Conservation (phyloP, 371 early-diverging fungal genomes). For the Mucor sp. region DNA sequence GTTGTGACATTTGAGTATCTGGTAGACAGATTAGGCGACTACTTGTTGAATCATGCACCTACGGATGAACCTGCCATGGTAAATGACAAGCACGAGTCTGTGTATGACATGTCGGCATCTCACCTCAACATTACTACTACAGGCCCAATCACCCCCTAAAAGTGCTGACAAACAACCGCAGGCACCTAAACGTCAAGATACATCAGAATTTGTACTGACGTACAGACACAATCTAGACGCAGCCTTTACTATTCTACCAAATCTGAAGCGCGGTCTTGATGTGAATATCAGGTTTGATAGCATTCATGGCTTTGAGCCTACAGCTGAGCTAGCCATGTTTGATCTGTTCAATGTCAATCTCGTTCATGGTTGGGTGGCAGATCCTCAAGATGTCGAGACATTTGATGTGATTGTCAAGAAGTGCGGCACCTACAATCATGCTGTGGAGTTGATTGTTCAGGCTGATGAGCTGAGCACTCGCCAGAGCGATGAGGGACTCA, state of each 20-base stretch:
- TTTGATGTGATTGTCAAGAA: slow-evolving; percentile 56
- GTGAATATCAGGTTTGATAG: slow-evolving; percentile 84
- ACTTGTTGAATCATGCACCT: slow-evolving; percentile 51
- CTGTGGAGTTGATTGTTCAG: slow-evolving; percentile 77
- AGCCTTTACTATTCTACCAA: slow-evolving; percentile 56
- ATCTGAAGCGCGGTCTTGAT: slow-evolving; percentile 62
- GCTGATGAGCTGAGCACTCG: slow-evolving; percentile 60
- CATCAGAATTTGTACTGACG: slow-evolving; percentile 36
- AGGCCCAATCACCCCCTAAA: not conserved
- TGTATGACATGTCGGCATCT: not conserved
- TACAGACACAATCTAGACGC: slow-evolving; percentile 44
- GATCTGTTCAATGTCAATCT: slow-evolving; percentile 78
- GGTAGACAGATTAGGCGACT: slow-evolving; percentile 75
- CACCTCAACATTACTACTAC: not conserved
- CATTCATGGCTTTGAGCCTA: slow-evolving; percentile 77
- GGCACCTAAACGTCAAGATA: slow-evolving; percentile 16
- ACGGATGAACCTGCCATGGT: slow-evolving; percentile 2
- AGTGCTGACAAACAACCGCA: not conserved
- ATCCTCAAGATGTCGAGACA: slow-evolving; percentile 64
- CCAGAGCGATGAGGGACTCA: slow-evolving; percentile 31
- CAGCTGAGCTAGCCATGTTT: slow-evolving; percentile 77
- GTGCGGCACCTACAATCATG: slow-evolving; percentile 73
- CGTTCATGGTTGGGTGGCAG: slow-evolving; percentile 91
- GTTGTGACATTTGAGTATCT: slow-evolving; percentile 71
- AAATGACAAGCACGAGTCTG: not conserved